These are phyloP conservation scores for Cryptosporidium ubiquitum DNA, from an alignment of 169 alveolate genomes.

Conservation along the genomic window DNA sequence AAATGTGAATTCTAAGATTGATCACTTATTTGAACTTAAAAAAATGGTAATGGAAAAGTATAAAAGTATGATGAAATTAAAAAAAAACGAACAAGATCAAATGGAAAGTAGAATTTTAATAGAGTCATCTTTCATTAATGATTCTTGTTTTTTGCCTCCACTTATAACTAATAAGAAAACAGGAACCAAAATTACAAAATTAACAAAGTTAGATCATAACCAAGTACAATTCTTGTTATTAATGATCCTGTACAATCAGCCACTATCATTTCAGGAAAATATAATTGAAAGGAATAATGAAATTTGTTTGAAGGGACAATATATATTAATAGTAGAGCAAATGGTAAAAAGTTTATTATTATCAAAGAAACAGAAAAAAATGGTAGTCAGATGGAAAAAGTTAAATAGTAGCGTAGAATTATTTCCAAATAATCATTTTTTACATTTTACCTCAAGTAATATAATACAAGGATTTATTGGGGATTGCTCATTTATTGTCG, in stretches of 20 bases:
- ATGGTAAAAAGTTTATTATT: conserved; percentile 36
- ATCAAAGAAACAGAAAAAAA: conserved; percentile 75
- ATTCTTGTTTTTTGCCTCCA: conserved; percentile 52
- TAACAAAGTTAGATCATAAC: conserved; percentile 10
- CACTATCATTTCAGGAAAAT: conserved; percentile 1
- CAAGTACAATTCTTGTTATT: conserved; percentile 22
- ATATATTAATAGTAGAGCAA: conserved; percentile 11
- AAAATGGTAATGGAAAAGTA: conserved; percentile 39
- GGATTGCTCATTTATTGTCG: conserved; percentile 91
- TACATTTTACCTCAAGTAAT: conserved; percentile 67
- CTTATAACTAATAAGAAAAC: neutral
- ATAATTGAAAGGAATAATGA: neutral
- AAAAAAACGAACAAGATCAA: neutral
- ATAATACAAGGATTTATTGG: conserved; percentile 92
- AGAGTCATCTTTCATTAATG: conserved; percentile 61
- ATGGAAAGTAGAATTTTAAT: conserved; percentile 1
- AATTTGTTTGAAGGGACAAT: conserved; percentile 10
- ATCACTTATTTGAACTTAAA: conserved; percentile 35
- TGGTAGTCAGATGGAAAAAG: conserved; percentile 75
- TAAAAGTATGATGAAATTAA: neutral
- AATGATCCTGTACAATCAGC: conserved; percentile 8
- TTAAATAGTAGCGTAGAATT: conserved; percentile 72
- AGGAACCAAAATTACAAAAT: neutral
- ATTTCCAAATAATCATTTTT: conserved; percentile 40
- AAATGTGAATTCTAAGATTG: neutral